These are phyloP conservation scores for Coemansia sp. DNA, from an alignment of 192 early-diverging fungal species.

Conservation along the genomic window DNA sequence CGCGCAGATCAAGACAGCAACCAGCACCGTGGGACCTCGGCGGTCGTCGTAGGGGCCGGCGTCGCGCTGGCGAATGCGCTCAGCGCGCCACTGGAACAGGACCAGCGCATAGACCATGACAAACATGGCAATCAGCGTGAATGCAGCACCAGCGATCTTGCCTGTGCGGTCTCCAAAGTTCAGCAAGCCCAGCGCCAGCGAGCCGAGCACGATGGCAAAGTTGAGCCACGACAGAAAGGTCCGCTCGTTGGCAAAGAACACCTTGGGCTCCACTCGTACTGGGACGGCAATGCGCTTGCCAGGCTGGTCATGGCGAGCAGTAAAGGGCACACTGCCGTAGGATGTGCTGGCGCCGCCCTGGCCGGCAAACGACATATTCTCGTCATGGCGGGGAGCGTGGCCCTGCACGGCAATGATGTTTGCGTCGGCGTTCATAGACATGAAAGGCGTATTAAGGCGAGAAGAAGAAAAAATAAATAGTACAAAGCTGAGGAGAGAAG, in stretches of 20 bases:
- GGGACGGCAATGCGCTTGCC: conserved; percentile 74
- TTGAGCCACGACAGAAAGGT: conserved; percentile 90
- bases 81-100: conserved; percentile 73
- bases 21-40: conserved; percentile 69
- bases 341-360: conserved; percentile 1
- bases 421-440: conserved; percentile 43
- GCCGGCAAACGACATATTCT: neutral
- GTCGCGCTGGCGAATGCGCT: conserved; percentile 64
- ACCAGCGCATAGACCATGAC: conserved; percentile 81
- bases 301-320: conserved; percentile 25
- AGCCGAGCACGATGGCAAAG: conserved; percentile 74
- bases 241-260: conserved; percentile 94
- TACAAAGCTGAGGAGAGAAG: conserved; percentile 1
- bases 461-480: neutral
- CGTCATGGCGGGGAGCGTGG: conserved; percentile 15
- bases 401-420: conserved; percentile 51
- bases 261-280: conserved; percentile 83
- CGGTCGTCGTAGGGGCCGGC: conserved; percentile 75
- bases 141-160: conserved; percentile 66
- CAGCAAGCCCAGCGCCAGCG: conserved; percentile 71
- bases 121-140: conserved; percentile 66
- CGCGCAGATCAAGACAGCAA: conserved; percentile 63
- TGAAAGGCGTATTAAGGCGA: neutral
- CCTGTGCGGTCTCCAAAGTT: conserved; percentile 80
- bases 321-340: conserved; percentile 41